Base-by-base conservation (phyloP, 768 basidiomycete species). In the Mycena rosella region DNA sequence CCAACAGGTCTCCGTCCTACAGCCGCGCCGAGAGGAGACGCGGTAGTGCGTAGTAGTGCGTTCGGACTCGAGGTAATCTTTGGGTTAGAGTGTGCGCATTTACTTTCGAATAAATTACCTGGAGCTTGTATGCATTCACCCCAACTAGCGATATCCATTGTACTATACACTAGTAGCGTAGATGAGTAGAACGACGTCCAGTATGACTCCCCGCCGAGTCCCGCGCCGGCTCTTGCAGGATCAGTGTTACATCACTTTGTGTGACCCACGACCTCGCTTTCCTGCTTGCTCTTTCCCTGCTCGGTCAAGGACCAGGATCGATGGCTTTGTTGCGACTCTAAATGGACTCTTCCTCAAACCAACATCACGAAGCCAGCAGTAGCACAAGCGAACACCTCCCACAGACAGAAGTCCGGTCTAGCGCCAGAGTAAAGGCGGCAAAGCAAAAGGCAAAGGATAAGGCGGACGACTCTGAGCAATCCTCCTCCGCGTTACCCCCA, bases 281-380 rank as follows among this genome's bases (percentile, higher is more conserved):
- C 62, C 56, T 47, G 48, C 65, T 53, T 59, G 62, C 45, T 47
- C 45, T 47, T n/a, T 38, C 51, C 65, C 59, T 66, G 68, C 68
- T 64, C 62, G 61, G 60, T 45, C 58, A 68, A 62, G 61, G 47
- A 30, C 60, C 67, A 63, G 82, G 78, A 87, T 92, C 92, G 89
- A 94, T 94, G 92, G 92, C 92, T 90, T 89, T 88, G 88, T 81
- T 89, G 86, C 89, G 87, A 84, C 84, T 88, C 91, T 94, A 93
- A 94, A 94, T 94, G 93, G 93, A 94, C 91, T 88, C 91, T 88
- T 87, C 87, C 92, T 87, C 86, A 83, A 81, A 80, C 76, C 82
- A 92, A 85, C 84, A 86, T 76, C 86, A 86, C 85, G 88, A 89
- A 88, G 89, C 89, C 87, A 87, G 86, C 80, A 86, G 83, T 83